These are phyloP conservation scores for Globisporangium spinosum DNA, from an alignment of 352 stramenopile species.

Conservation along the genomic window DNA sequence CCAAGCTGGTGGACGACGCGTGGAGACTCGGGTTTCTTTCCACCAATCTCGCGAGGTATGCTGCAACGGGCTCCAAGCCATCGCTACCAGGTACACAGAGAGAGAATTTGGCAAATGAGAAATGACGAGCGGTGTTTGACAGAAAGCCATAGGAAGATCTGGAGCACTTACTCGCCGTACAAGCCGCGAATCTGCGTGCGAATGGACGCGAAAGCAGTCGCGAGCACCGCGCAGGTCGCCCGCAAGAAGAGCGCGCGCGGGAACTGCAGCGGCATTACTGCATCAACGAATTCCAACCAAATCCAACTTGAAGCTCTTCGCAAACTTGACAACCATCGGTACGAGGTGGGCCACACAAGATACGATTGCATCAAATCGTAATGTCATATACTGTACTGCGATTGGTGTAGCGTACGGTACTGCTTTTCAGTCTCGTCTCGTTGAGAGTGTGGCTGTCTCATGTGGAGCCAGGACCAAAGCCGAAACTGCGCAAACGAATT, in stretches of 20 bases:
- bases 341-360: conserved; percentile 6
- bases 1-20: conserved; percentile 15
- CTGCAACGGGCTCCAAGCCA: conserved; percentile 52
- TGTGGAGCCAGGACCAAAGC: too few species aligned
- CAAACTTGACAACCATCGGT: background rate
- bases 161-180: conserved; percentile 51
- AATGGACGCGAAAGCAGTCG: conserved; percentile 74
- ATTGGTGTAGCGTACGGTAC: too few species aligned
- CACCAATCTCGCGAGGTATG: conserved; percentile 42
- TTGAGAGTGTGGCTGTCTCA: too few species aligned
- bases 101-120: background rate
- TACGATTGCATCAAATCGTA: background rate
- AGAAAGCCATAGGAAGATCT: background rate
- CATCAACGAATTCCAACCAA: background rate
- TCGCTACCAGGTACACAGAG: conserved; percentile 26
- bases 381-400: too few species aligned
- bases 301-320: background rate
- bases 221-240: conserved; percentile 45
- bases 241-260: conserved; percentile 38
- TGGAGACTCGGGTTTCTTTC: conserved; percentile 11
- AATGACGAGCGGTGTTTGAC: background rate
- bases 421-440: too few species aligned
- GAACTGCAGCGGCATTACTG: conserved; percentile 18
- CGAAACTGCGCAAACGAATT: too few species aligned
- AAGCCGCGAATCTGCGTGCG: conserved; percentile 79